These are phyloP conservation scores for Plasmodium gallinaceum DNA, from an alignment of 169 alveolate genomes.

Conservation along the genomic window DNA sequence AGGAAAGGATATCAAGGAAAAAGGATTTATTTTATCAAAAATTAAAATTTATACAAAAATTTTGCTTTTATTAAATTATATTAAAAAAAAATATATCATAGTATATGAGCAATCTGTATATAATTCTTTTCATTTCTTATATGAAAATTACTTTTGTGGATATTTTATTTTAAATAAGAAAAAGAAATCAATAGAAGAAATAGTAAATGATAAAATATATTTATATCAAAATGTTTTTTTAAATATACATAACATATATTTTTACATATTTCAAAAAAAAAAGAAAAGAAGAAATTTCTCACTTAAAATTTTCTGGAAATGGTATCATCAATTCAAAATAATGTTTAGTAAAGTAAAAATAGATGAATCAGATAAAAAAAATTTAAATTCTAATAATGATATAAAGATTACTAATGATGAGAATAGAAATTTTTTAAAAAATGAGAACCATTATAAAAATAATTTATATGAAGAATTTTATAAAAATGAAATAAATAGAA, in stretches of 20 bases:
- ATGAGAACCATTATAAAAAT: not conserved
- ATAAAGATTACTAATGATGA: not conserved
- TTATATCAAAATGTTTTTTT: conserved; percentile 51
- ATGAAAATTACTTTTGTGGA: conserved; percentile 38
- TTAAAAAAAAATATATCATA: conserved; percentile 57
- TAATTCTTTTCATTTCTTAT: conserved; percentile 31
- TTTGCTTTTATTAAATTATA: conserved; percentile 24
- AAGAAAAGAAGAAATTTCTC: conserved; percentile 46
- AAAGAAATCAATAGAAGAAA: not conserved
- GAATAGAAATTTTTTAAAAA: not conserved
- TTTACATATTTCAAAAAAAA: conserved; percentile 46
- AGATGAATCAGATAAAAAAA: not conserved
- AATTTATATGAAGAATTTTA: not conserved
- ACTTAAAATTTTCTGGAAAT: conserved; percentile 52
- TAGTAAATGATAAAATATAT: not conserved
- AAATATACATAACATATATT: conserved; percentile 45
- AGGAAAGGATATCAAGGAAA: conserved; percentile 16
- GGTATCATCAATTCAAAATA: conserved; percentile 43
- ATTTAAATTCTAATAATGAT: not conserved
- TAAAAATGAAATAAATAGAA: not conserved
- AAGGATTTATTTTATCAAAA: conserved; percentile 23
- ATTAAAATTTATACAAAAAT: conserved; percentile 36
- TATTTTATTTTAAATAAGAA: conserved; percentile 1
- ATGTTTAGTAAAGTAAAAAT: conserved; percentile 20
- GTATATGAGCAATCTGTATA: conserved; percentile 32